Base-by-base conservation (phyloP, 805 yeast genomes). In the Cephaloascus fragrans region DNA sequence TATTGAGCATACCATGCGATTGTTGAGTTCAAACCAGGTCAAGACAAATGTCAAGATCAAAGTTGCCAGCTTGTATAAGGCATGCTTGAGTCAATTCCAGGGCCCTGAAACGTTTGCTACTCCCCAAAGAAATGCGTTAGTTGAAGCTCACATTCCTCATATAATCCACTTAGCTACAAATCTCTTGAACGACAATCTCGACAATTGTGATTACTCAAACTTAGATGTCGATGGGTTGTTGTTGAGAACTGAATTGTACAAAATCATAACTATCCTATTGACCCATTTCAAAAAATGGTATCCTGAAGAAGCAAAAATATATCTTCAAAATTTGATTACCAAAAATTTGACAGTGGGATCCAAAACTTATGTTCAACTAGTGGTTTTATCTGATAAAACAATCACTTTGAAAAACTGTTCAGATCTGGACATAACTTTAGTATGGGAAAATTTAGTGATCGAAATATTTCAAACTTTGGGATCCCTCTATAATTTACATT, bases 71-170 rank as follows among this genome's bases (percentile, higher is more conserved):
- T 55, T 84, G 20, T 71, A 81, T 48, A 68, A 69, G 37, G 63
- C 75, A 2, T 71, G 82, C 18, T 50, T 80, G 29, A 56, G 61
- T 17, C 79, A 75, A 38, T 62, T 83, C 38, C 69, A 71, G 41
- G 64, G 70, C 42, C 71, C 76, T 0, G 77, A 71, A 40, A 68
- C 73, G 0, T 56, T 62, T 20, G 62, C 55, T 9, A 59, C 57
- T 44, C 52, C 55, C 1, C 49, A 50, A 2, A 63, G 80, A 41
- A 56, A 55, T 28, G 44, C 46, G 4, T 56, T 65, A 32, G 69
- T 69, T 3, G 41, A 53, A n/a, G 43, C 47, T 10, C 47, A 48
- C 3, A 38, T 60, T 9, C 57, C 59, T 3, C 43, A 47, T 15
- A 41, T 58, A 0, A 39, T 49, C n/a, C 53, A 53, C 17, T 37